Conservation (phyloP, 164 flowering plant genomes). For the Malania oleifera region DNA sequence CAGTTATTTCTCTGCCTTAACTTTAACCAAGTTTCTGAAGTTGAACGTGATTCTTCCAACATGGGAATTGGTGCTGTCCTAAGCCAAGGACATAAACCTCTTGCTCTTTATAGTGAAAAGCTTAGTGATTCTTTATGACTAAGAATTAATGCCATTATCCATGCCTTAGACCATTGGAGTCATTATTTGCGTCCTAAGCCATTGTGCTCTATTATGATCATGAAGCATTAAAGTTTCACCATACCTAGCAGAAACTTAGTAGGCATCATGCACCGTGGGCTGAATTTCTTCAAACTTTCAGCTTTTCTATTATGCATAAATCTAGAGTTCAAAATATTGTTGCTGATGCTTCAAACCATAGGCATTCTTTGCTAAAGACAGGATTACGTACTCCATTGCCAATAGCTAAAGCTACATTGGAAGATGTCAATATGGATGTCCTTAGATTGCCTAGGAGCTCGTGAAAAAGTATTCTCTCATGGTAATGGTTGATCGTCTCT, state of each 20-base stretch:
- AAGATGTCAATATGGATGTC: constrained; percentile 5
- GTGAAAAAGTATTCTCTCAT: background rate
- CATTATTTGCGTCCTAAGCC: background rate
- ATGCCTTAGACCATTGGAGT: background rate
- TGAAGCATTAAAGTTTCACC: constrained; percentile 2
- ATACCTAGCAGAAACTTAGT: constrained; percentile 8
- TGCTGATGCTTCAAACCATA: background rate
- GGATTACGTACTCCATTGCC: constrained; percentile 7
- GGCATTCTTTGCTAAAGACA: background rate
- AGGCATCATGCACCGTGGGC: too few relatives aligned
- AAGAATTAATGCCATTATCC: too few relatives aligned
- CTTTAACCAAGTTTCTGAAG: constrained; percentile 5
- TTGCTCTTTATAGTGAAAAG: constrained; percentile 2
- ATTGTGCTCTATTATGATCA: constrained; percentile 11
- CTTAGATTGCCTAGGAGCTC: constrained; percentile 5
- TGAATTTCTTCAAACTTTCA: too few relatives aligned
- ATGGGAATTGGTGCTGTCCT: background rate
- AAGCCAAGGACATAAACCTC: background rate
- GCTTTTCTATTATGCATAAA: background rate
- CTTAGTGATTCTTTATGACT: background rate
- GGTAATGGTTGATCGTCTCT: constrained; percentile 15
- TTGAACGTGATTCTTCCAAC: constrained; percentile 15
- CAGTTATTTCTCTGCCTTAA: constrained; percentile 3
- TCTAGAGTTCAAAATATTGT: background rate
- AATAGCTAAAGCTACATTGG: constrained; percentile 6